Evolutionary conservation across 192 early-diverging fungal genomes (phyloP), one percentile per base, ranked within the genome.

Genomic region (Linnemannia schmuckeri): DNA sequence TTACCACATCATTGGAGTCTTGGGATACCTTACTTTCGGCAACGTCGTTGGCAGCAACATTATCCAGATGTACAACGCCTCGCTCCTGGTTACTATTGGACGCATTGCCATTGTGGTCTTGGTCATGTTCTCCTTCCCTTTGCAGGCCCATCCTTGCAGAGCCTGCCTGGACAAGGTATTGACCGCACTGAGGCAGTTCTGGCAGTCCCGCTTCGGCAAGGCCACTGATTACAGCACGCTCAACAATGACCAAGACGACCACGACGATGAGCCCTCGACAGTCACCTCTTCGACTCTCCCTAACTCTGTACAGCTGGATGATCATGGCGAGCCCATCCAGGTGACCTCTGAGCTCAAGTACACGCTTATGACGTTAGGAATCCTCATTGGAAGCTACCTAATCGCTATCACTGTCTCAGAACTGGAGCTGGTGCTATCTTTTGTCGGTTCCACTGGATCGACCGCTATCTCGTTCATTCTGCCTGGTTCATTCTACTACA

Each of bases 361-460:
- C 78, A 88, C 93, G 61, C 72, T 90, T 20, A 93, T 97, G 78
- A 98, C 97, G 0, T 70, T 93, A 0, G 87, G 82, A 0, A 93
- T 98, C 75, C 90, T 98, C 74, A 41, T 94, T 22, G 70, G 88
- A 27, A 95, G 95, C 46, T 98, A 95, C 72, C 37, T 93, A 13
- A 89, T 96, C 54, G 95, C 97, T 24, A 95, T 97, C 24, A 86
- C 91, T 1, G 94, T 97, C 8, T 92, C 94, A 13, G 92, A 96
- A 78, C 88, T 99, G 49, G 95, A 96, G 69, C 91, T 95, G 77
- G 93, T 99, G 8, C 79, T 99, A 69, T 91, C 97, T 0, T 92
- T 99, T 79, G 99, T 99, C 0, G 99, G 99, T 40, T 97, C 98
- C 5, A 99, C 99, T 0, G 99, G 99, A 20, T 97, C 97, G 4